These are phyloP conservation scores for Rauvolfia tetraphylla DNA, from an alignment of 257 asterid species.

Conservation along the genomic window DNA sequence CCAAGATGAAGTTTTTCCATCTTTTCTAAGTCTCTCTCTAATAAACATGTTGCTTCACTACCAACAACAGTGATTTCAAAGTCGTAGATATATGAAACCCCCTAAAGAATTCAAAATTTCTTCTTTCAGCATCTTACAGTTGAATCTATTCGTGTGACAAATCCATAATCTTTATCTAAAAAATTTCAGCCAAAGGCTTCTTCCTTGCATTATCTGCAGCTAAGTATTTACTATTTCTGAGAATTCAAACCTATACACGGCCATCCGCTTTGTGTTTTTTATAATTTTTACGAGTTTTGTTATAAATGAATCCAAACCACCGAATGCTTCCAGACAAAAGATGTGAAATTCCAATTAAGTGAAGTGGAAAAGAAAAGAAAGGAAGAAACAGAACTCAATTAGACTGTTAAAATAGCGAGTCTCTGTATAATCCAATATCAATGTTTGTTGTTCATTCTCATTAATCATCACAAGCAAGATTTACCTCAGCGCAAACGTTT, in stretches of 20 bases:
- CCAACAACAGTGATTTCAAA: neutral
- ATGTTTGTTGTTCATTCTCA: neutral
- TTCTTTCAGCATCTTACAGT: neutral
- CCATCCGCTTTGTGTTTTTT: neutral
- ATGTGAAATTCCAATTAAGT: neutral
- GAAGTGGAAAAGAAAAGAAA: neutral
- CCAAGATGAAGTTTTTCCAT: neutral
- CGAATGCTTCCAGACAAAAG: neutral
- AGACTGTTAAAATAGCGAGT: no score
- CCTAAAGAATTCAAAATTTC: neutral
- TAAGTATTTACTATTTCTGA: neutral
- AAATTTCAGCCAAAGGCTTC: neutral
- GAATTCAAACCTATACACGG: neutral
- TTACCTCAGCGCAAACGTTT: constrained; percentile 44
- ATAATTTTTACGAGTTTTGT: neutral
- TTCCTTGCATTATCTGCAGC: neutral
- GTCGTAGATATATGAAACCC: neutral
- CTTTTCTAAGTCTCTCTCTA: neutral
- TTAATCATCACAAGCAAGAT: neutral
- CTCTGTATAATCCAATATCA: neutral
- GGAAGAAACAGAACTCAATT: neutral
- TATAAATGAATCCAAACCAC: neutral
- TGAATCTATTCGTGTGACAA: neutral
- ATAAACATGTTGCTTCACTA: neutral
- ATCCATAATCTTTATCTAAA: neutral